phyloP scores from a whole-genome alignment of 371 early-diverging fungal species.

The Lichtheimia ramosa region DNA sequence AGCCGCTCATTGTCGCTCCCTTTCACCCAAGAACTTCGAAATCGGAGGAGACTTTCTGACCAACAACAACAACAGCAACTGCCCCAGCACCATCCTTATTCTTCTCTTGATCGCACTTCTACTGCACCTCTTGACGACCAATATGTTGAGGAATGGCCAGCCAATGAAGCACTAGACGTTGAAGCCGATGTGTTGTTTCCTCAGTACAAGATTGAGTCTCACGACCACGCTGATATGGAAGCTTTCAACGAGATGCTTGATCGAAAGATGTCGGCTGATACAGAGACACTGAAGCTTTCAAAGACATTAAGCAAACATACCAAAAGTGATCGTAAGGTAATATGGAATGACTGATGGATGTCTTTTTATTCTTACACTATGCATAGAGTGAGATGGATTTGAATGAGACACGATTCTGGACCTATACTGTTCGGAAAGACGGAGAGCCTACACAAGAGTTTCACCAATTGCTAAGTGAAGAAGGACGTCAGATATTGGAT shows the following conservation, averaged over 20 bases:
- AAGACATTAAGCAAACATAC: slow-evolving; percentile 29
- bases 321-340: slow-evolving; percentile 8
- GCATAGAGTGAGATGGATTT: slow-evolving; percentile 5
- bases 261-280: slow-evolving; percentile 22
- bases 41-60: slow-evolving; percentile 1
- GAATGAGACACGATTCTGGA: slow-evolving; percentile 21
- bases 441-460: slow-evolving; percentile 5
- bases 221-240: slow-evolving; percentile 25
- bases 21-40: neutral
- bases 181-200: slow-evolving; percentile 40
- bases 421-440: slow-evolving; percentile 22
- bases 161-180: slow-evolving; percentile 22
- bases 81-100: neutral
- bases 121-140: neutral
- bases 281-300: slow-evolving; percentile 24
- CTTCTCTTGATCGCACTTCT: neutral
- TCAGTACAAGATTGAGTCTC: slow-evolving; percentile 17
- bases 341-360: neutral
- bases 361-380: neutral
- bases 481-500: slow-evolving; percentile 37
- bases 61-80: neutral
- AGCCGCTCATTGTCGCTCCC: slow-evolving; percentile 13
- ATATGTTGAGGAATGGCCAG: neutral
- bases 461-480: slow-evolving; percentile 24
- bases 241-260: slow-evolving; percentile 33